These are phyloP conservation scores for Gynostemma pentaphyllum DNA, from an alignment of 306 rosid genomes.

Conservation along the genomic window DNA sequence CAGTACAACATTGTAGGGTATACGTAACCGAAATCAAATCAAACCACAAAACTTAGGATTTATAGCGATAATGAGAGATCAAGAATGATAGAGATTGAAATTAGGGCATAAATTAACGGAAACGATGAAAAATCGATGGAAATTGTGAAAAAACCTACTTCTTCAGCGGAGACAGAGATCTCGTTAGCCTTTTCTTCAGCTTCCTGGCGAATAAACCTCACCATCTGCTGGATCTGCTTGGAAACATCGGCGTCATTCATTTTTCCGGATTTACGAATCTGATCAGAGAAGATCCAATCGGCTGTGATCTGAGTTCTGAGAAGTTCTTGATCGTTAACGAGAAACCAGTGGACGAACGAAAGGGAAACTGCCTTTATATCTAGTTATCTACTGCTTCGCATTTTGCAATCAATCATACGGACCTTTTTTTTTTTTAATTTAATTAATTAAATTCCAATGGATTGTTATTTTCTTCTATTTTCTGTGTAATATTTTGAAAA, in stretches of 20 bases:
- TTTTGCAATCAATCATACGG: too few species aligned
- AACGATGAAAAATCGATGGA: not conserved
- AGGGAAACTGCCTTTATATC: not conserved
- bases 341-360: not conserved
- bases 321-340: not conserved
- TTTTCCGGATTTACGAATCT: constrained; percentile 15
- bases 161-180: constrained; percentile 93
- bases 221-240: constrained; percentile 99
- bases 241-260: constrained; percentile 98
- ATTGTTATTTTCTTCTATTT: too few species aligned
- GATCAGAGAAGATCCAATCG: constrained; percentile 30
- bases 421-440: too few species aligned
- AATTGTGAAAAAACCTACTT: constrained; percentile 27
- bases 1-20: not conserved
- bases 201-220: constrained; percentile 83
- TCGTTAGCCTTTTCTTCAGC: constrained; percentile 97
- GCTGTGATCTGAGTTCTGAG: not conserved
- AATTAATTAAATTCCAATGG: too few species aligned
- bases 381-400: not conserved
- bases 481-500: too few species aligned
- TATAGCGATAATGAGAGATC: not conserved
- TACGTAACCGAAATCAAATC: not conserved
- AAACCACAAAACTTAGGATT: not conserved
- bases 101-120: not conserved
- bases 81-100: not conserved